These are phyloP conservation scores for Batkoa obscura DNA, from an alignment of 371 early-diverging fungal genomes.

Conservation along the genomic window DNA sequence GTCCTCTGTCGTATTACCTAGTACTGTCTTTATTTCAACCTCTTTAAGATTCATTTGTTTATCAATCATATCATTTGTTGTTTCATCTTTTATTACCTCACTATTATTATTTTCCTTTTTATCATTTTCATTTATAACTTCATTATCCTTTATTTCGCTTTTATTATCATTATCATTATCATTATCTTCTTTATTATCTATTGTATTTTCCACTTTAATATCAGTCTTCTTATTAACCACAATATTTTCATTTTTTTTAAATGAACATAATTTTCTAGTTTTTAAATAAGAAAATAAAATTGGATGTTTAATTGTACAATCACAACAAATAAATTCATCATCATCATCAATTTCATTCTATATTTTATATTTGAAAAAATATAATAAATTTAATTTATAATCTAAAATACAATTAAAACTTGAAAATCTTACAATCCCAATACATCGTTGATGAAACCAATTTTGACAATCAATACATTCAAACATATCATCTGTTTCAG, in stretches of 20 bases:
- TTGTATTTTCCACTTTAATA: neutral
- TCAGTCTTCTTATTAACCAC: neutral
- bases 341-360: slow-evolving; percentile 38
- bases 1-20: slow-evolving; percentile 11
- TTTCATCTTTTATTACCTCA: too few species aligned
- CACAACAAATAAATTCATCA: slow-evolving; percentile 60
- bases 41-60: too few species aligned
- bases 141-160: neutral
- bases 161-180: neutral
- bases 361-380: too few species aligned
- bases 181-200: neutral
- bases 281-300: slow-evolving; percentile 25
- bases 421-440: slow-evolving; percentile 27
- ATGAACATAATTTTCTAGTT: slow-evolving; percentile 18
- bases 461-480: slow-evolving; percentile 74
- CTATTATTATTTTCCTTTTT: too few species aligned
- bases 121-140: too few species aligned
- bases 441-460: slow-evolving; percentile 72
- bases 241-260: neutral
- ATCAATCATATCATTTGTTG: too few species aligned
- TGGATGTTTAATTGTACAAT: slow-evolving; percentile 35
- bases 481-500: slow-evolving; percentile 54
- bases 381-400: too few species aligned
- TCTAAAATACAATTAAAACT: slow-evolving; percentile 8
- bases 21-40: neutral